Evolutionary conservation across 495 filamentous ascomycete species (phyloP).

Genomic region (Trichoderma erinaceum): DNA sequence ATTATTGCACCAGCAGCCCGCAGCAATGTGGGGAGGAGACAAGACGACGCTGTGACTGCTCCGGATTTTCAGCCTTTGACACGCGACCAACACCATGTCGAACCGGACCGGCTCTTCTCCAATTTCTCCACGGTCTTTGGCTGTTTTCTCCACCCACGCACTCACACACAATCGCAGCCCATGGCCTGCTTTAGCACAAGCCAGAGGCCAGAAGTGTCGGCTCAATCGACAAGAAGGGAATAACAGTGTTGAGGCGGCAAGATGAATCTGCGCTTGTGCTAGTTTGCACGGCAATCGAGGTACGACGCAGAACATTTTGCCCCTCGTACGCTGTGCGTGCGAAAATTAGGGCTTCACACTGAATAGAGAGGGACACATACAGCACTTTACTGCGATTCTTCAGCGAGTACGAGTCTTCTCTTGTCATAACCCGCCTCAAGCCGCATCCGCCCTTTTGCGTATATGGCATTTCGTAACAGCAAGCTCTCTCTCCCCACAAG

Average conservation of each 20-base stretch:
- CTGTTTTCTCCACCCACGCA: neutral
- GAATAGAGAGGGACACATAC: neutral
- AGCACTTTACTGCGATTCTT: neutral
- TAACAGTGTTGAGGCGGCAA: neutral
- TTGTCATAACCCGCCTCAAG: neutral
- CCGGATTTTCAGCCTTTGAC: neutral
- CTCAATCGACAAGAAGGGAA: neutral
- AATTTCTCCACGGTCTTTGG: neutral
- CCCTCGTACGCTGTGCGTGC: neutral
- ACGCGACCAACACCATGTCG: neutral
- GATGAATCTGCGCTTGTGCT: neutral
- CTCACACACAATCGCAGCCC: neutral
- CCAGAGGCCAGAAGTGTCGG: neutral
- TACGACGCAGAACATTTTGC: neutral
- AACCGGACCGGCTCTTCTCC: constrained; percentile 5
- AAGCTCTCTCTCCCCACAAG: neutral
- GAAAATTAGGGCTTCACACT: neutral
- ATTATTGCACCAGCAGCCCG: neutral
- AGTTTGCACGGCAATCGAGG: neutral
- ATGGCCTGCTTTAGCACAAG: neutral
- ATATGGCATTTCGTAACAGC: neutral
- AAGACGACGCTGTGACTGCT: neutral
- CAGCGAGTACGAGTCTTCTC: neutral
- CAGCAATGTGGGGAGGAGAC: neutral
- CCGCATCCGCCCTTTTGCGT: neutral